Base-by-base conservation (phyloP, 2,329 filamentous ascomycete species). In the Parastagonospora avenae region DNA sequence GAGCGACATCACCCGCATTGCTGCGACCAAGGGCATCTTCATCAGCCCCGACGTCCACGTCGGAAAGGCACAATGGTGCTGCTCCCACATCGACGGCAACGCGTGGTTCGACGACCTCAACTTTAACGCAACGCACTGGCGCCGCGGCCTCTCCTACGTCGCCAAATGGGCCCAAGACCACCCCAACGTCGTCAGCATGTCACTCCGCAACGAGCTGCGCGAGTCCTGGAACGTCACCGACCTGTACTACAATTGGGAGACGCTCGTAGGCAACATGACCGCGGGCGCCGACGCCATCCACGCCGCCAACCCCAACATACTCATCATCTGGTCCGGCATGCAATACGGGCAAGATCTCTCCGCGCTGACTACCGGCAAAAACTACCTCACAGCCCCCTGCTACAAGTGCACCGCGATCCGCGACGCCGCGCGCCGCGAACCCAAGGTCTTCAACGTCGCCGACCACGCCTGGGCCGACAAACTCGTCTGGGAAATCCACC, bases 401-500 rank as follows among this genome's bases (percentile, higher is more conserved):
- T 75, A 75, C 62, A 74, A 74, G 42, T 74, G 71, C 56, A 71
- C 72, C 14, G 71, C 71, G 19, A 73, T 67, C 53, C 63, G 76
- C 39, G 77, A 81, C 56, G 77, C 74, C 4, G 50, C 67, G 15
- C 75, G 78, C 4, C 71, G 77, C 12, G 67, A 76, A 2, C 78
- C 79, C 0, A 66, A 76, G 2, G 68, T 76, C 42, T 82, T 82
- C 64, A 74, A 80, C 51, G 68, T 81, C 7, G 74, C 67, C 38
- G 65, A 64, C 33, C 73, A 81, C 60, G 63, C 77, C 7, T 82
- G 79, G 78, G 73, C 75, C 1, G 64, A 80, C 68, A 85, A 85
- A 69, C 76, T 82, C 59, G 81, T 85, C 10, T 85, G 82, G 82
- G 83, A 86, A 70, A 78, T 82, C 62, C 83, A 86, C 70, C 76